These are phyloP conservation scores for Nicotiana undulata DNA, from an alignment of 257 asterid genomes.

Conservation along the genomic window DNA sequence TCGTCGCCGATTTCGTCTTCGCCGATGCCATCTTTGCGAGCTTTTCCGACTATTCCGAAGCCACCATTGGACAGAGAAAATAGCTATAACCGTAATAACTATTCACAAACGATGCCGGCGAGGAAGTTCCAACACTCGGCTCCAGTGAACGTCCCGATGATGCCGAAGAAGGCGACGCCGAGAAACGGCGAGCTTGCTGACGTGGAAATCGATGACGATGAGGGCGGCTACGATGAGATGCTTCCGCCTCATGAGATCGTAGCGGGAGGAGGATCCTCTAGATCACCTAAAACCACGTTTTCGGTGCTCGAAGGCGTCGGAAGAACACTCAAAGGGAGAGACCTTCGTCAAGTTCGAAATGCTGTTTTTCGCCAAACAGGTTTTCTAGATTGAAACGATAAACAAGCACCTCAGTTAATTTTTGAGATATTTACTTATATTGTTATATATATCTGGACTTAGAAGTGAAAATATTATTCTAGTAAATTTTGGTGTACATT, in stretches of 20 bases:
- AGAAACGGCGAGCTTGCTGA: conserved; percentile 23
- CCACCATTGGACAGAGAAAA: conserved; percentile 31
- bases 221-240: conserved; percentile 60
- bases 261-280: conserved; percentile 45
- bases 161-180: conserved; percentile 33
- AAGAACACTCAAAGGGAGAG: conserved; percentile 85
- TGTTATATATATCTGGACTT: background rate
- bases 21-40: conserved; percentile 28
- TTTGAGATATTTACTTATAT: background rate
- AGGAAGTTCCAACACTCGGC: conserved; percentile 63
- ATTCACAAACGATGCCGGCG: conserved; percentile 50
- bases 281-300: conserved; percentile 39
- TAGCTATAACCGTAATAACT: conserved; percentile 13
- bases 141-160: conserved; percentile 66
- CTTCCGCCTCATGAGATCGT: conserved; percentile 87
- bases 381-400: conserved; percentile 40
- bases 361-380: conserved; percentile 82
- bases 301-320: conserved; percentile 83
- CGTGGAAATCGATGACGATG: conserved; percentile 28
- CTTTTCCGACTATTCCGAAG: conserved; percentile 51
- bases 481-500: background rate
- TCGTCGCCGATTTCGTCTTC: conserved; percentile 10
- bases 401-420: background rate
- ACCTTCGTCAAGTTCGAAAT: conserved; percentile 85
- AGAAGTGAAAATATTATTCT: background rate